Evolutionary conservation across 495 filamentous ascomycete genomes (phyloP).

Genomic region (Rostrohypoxylon terebratum): DNA sequence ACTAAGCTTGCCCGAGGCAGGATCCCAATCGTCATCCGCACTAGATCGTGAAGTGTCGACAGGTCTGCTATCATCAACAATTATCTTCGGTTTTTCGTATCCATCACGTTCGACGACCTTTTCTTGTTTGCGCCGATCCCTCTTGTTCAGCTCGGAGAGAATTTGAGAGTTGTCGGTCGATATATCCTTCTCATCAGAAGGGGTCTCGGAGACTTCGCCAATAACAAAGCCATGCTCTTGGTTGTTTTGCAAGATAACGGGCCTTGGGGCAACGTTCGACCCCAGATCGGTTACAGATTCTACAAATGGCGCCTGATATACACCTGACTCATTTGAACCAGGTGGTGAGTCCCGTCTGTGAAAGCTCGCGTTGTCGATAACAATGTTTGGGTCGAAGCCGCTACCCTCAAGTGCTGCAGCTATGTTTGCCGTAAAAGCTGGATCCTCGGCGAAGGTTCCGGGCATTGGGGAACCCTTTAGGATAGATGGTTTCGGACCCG

Average conservation of each 20-base stretch:
- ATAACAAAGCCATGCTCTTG: conserved; percentile 33
- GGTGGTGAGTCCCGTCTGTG: conserved; percentile 73
- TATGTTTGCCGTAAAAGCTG: conserved; percentile 76
- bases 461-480: conserved; percentile 55
- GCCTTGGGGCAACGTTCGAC: conserved; percentile 15
- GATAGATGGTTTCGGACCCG: conserved; percentile 54
- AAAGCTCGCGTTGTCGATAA: conserved; percentile 73
- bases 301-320: conserved; percentile 60
- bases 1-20: conserved; percentile 44
- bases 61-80: conserved; percentile 1
- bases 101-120: conserved; percentile 16
- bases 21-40: conserved; percentile 38
- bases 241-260: neutral
- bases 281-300: conserved; percentile 58
- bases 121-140: conserved; percentile 32
- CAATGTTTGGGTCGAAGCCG: conserved; percentile 78
- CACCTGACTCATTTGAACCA: conserved; percentile 62
- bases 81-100: conserved; percentile 15
- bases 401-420: conserved; percentile 74
- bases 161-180: conserved; percentile 25
- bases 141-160: conserved; percentile 25
- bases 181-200: conserved; percentile 30
- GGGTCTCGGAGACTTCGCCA: conserved; percentile 39
- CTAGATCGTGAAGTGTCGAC: conserved; percentile 14
- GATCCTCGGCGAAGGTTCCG: conserved; percentile 67